Evolutionary conservation across 495 filamentous ascomycete species (phyloP).

Genomic region (Neurospora discreta): DNA sequence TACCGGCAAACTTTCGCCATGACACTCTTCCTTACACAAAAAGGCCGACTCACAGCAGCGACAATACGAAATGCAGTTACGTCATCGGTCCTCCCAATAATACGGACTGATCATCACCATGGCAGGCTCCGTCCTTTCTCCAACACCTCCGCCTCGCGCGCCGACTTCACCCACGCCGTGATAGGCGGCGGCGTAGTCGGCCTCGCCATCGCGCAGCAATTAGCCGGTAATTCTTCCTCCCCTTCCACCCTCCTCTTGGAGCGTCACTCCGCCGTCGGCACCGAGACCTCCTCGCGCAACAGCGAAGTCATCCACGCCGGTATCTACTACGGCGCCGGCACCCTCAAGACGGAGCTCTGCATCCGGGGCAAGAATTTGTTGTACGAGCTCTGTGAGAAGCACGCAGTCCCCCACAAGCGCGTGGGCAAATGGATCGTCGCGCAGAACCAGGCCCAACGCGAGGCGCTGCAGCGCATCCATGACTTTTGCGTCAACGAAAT

Average conservation of each 20-base stretch:
- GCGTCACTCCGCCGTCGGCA: conserved; percentile 64
- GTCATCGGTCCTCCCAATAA: not conserved
- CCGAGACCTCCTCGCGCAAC: conserved; percentile 86
- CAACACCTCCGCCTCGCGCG: conserved; percentile 20
- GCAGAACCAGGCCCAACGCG: conserved; percentile 59
- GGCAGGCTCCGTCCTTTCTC: conserved; percentile 15
- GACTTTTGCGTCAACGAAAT: conserved; percentile 49
- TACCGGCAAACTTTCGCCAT: not conserved
- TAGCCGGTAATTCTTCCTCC: conserved; percentile 45
- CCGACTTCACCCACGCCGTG: conserved; percentile 80
- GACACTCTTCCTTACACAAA: not conserved
- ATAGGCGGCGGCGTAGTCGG: conserved; percentile 90
- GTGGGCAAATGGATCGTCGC: conserved; percentile 94
- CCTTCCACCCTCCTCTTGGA: conserved; percentile 70
- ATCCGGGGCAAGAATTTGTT: conserved; percentile 62
- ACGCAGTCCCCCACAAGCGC: conserved; percentile 58
- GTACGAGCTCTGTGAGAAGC: conserved; percentile 61
- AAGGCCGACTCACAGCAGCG: not conserved
- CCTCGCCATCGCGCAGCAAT: conserved; percentile 69
- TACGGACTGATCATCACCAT: not conserved
- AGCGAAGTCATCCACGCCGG: conserved; percentile 97
- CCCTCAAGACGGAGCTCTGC: conserved; percentile 78
- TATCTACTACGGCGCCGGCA: conserved; percentile 71
- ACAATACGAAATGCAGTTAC: not conserved
- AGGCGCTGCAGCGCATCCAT: conserved; percentile 53